A percentile compares a stretch with the other conserved stretches of the same genome.
phyloP scores from a whole-genome alignment of 345 rosid genomes.

The Citropsis articulata region DNA sequence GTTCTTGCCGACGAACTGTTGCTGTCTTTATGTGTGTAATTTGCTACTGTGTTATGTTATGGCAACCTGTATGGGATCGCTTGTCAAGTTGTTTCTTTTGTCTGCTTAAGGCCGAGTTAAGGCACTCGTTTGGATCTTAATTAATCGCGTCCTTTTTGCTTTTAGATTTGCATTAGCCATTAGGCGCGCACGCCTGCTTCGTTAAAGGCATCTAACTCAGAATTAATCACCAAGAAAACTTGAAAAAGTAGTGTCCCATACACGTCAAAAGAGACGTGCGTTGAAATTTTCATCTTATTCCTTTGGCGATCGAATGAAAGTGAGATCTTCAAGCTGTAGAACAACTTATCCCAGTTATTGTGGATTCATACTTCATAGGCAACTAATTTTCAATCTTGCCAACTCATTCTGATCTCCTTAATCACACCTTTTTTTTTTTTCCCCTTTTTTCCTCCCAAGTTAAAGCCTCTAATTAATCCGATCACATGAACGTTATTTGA shows the following conservation, averaged over 20 bases:
- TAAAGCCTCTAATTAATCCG: neutral
- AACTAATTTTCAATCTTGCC: constrained; percentile 10
- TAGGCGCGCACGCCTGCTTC: neutral
- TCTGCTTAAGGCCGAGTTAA: neutral
- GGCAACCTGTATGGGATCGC: neutral
- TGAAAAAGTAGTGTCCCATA: neutral
- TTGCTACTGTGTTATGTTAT: neutral
- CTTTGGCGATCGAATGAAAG: neutral
- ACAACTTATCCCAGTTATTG: neutral
- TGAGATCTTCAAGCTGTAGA: constrained; percentile 7
- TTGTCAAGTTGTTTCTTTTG: constrained; percentile 1
- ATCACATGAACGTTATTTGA: neutral
- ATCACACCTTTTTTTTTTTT: neutral
- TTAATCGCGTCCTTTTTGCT: neutral
- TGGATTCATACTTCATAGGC: neutral
- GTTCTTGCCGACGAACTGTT: neutral
- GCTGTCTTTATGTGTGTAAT: neutral
- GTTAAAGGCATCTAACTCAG: constrained; percentile 5
- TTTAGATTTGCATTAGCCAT: neutral
- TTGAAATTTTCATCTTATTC: neutral
- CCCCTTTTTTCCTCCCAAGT: neutral
- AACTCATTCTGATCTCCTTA: constrained; percentile 4
- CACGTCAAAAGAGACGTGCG: constrained; percentile 22
- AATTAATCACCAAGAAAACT: neutral
- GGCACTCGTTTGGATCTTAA: neutral